Evolutionary conservation across 768 basidiomycete species (phyloP).

Genomic region (Lactarius deliciosus): DNA sequence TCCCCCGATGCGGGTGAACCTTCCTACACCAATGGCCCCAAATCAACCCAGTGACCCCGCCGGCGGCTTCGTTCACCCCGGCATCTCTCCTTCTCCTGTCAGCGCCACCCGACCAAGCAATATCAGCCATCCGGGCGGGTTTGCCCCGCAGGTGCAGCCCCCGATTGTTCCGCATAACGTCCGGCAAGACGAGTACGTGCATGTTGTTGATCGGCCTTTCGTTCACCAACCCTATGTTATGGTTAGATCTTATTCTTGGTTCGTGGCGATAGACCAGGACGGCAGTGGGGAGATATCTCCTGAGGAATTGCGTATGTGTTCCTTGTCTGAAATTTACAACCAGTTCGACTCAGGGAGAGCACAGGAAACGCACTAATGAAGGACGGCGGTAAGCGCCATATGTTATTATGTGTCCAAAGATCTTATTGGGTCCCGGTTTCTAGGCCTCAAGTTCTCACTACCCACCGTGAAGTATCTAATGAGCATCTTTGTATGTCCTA

Average conservation of each 20-base stretch:
- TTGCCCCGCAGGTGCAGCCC: not conserved
- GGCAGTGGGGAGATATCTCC: slow-evolving; percentile 10
- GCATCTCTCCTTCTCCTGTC: not conserved
- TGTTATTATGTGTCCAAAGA: not conserved
- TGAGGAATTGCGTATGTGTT: slow-evolving; percentile 13
- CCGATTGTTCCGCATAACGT: not conserved
- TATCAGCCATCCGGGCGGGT: not conserved
- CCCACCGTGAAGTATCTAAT: slow-evolving; percentile 18
- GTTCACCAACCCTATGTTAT: not conserved
- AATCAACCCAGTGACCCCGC: not conserved
- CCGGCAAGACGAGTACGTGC: slow-evolving; percentile 4
- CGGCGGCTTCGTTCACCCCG: not conserved
- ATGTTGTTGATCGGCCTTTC: not conserved
- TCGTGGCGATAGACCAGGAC: slow-evolving; percentile 17
- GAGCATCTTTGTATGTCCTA: slow-evolving; percentile 15
- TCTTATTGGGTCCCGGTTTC: not conserved
- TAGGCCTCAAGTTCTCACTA: slow-evolving; percentile 10
- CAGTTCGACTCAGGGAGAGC: not conserved
- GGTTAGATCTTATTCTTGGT: slow-evolving; percentile 8
- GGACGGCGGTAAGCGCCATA: not conserved
- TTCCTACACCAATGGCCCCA: not conserved
- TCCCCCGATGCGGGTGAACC: not conserved
- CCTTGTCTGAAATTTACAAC: not conserved
- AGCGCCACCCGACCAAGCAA: not conserved
- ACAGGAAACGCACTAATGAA: slow-evolving; percentile 17